A percentile compares a stretch with the other conserved stretches of the same genome.
Evolutionary conservation across 2,329 filamentous ascomycete species (phyloP).

Genomic region (Lecanosticta acicola): DNA sequence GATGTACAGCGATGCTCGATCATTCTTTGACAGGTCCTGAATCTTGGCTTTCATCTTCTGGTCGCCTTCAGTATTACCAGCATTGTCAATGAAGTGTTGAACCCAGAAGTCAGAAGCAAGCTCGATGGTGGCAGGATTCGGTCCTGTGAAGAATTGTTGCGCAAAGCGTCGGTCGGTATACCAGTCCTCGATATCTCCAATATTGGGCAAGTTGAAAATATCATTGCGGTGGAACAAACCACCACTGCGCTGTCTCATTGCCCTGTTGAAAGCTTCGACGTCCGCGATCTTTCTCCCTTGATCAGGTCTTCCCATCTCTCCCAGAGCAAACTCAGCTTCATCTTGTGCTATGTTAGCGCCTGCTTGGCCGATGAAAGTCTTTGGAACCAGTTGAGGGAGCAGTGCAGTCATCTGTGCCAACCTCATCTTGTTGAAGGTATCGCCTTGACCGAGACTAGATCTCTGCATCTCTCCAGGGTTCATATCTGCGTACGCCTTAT

Average conservation of each 20-base stretch:
- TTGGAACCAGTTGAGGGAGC: conserved; percentile 21
- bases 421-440: conserved; percentile 27
- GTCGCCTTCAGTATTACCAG: conserved; percentile 20
- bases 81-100: conserved; percentile 34
- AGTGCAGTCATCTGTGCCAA: conserved; percentile 25
- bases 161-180: conserved; percentile 43
- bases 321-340: conserved; percentile 7
- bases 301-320: conserved; percentile 15
- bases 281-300: conserved; percentile 11
- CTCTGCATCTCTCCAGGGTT: conserved; percentile 12
- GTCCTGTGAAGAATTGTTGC: conserved; percentile 42
- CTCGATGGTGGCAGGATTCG: conserved; percentile 42
- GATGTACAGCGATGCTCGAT: conserved; percentile 35
- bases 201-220: conserved; percentile 26
- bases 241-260: conserved; percentile 8
- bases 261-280: conserved; percentile 12
- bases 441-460: conserved; percentile 6
- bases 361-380: conserved; percentile 13
- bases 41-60: conserved; percentile 34
- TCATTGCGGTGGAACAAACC: conserved; percentile 19
- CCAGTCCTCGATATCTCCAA: conserved; percentile 37
- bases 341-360: conserved; percentile 2
- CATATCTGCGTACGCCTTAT: conserved; percentile 19
- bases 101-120: conserved; percentile 31
- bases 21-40: conserved; percentile 25